Evolutionary conservation across 192 early-diverging fungal species (phyloP).

Genomic region (Coemansia guatemalensis): DNA sequence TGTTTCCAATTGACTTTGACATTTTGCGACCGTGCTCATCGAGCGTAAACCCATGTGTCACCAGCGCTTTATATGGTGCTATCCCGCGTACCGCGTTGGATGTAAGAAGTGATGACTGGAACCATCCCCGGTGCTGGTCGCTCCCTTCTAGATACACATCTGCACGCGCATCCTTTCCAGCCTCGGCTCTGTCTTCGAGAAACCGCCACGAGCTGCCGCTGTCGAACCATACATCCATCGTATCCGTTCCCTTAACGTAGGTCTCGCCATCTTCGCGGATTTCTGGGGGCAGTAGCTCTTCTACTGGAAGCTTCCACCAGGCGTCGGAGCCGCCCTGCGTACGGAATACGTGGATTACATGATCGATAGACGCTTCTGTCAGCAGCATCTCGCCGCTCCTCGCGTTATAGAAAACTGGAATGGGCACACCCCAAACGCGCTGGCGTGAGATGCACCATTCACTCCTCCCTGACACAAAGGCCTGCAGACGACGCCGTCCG

Average conservation of each 20-base stretch:
- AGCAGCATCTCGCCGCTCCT: slow-evolving; percentile 63
- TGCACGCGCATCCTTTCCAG: slow-evolving; percentile 47
- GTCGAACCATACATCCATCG: slow-evolving; percentile 90
- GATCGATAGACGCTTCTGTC: slow-evolving; percentile 61
- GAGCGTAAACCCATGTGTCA: slow-evolving; percentile 83
- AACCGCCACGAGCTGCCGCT: slow-evolving; percentile 77
- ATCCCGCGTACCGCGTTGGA: slow-evolving; percentile 66
- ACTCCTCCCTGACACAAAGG: slow-evolving; percentile 65
- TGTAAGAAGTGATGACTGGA: slow-evolving; percentile 78
- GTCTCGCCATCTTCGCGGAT: slow-evolving; percentile 58
- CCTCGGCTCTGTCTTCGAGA: slow-evolving; percentile 51
- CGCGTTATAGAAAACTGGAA: slow-evolving; percentile 70
- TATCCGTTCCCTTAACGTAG: slow-evolving; percentile 68
- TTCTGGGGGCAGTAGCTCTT: slow-evolving; percentile 62
- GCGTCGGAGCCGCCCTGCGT: slow-evolving; percentile 61
- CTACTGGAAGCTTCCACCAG: slow-evolving; percentile 70
- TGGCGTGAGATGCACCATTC: slow-evolving; percentile 88
- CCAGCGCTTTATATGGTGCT: slow-evolving; percentile 64
- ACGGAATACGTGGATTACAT: slow-evolving; percentile 62
- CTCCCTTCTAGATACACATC: slow-evolving; percentile 78
- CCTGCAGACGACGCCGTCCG: slow-evolving; percentile 59
- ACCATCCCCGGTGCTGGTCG: slow-evolving; percentile 86
- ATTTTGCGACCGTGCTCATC: slow-evolving; percentile 80
- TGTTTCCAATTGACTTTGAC: slow-evolving; percentile 83
- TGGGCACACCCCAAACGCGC: slow-evolving; percentile 80